Base-by-base conservation (phyloP, 305 asterid genomes). In the Withania somnifera region DNA sequence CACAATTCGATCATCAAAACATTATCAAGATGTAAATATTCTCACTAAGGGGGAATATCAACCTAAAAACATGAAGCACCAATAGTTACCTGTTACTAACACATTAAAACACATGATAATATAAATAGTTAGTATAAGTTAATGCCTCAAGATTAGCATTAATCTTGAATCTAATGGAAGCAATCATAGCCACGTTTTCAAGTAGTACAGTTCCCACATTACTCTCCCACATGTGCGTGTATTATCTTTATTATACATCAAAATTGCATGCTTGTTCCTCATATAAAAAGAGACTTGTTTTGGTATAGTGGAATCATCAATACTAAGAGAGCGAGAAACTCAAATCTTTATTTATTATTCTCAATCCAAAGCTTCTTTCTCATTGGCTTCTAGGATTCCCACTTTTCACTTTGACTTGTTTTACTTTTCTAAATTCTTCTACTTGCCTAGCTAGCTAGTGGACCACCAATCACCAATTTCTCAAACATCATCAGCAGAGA, bases 341-440 rank as follows among this genome's bases (percentile, higher is more conserved):
- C 2, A 60, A 9, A 11, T 40, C 53, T 17, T 26, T 53, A 19
- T 47, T 77, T 86, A 79, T 82, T 88, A 42, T 20, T 40, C 32
- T 47, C 34, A 81, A 93, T 61, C 38, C 68, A 78, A 84, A 85
- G 84, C 90, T 89, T 83, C 86, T 84, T 79, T 88, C 88, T 88
- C 88, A 86, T 89, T 91, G 93, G 93, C 90, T 89, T 84, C 89
- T 86, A 83, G 85, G 88, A 85, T 54, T 32, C 11, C 63, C 30
- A 17, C 42, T 54, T 40, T 40, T 56, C 20, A 64, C 64, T 67
- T 64, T 54, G 19, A 50, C 68, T 63, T n/a, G 45, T 14, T 1
- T 14, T 4, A 51, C 50, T 24, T 45, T 4, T 24, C 83, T 38
- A 38, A 15, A 13, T 34, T 56, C 76, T 57, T 45, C 60, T 52